Evolutionary conservation across 192 early-diverging fungal genomes (phyloP), one percentile per base, ranked within the genome.

Genomic region (Backusella macrospora): DNA sequence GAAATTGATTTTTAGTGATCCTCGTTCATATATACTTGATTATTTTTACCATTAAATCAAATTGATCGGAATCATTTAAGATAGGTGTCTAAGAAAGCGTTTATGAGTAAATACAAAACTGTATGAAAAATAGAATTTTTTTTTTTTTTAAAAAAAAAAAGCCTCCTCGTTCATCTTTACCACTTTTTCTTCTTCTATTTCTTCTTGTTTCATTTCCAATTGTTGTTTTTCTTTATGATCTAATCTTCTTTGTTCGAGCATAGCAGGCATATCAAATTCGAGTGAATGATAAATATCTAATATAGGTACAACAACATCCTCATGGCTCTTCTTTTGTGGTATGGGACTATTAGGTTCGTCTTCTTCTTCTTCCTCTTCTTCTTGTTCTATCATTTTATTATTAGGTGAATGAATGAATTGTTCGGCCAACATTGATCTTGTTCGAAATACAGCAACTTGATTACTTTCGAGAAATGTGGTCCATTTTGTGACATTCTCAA

Each of bases 401-500:
- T n/a, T n/a, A n/a, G n/a, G n/a, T n/a, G n/a, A n/a, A n/a, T n/a
- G n/a, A n/a, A n/a, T n/a, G n/a, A 89, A 80, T 74, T 94, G 91
- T 69, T 95, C 94, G 81, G 90, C 93, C 14, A 95, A 85, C 82
- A 92, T 90, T 10, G 87, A 71, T 43, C 94, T 89, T 37, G 87
- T 86, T 48, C 92, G 89, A 73, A 90, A 92, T 29, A 84, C 85
- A 15, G 91, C 7, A 14, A 29, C 21, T 12, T 21, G n/a, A 9
- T 37, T 42, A 12, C 14, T 18, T 21, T 55, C 39, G 47, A 73
- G 43, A 26, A 73, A 73, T 1, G 21, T 45, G 13, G 66, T 42
- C 72, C 72, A 73, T 4, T 62, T 43, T 1, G 72, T 13, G 15
- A 65, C 38, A 37, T 26, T 48, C 4, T 5, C 6, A 6, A 63